Base-by-base conservation (phyloP, 345 rosid species). In the Nephelium lappaceum region DNA sequence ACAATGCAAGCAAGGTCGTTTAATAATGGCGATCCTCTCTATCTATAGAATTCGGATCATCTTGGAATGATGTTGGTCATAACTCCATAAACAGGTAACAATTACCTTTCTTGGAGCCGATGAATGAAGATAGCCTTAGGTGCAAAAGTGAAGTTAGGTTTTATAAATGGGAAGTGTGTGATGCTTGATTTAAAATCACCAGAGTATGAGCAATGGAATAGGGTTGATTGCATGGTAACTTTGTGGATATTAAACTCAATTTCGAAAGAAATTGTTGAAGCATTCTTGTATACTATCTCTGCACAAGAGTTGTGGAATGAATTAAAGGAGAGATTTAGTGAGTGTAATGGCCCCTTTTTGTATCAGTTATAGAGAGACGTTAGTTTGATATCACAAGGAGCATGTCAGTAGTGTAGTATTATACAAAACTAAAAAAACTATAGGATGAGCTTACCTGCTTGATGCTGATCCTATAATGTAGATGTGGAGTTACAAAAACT, bases 211-310 rank as follows among this genome's bases (percentile, higher is more conserved):
- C 49, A 31, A 21, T 72, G 76, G 64, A 18, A 4, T 1, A 38
- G 0, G 10, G 31, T 57, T 3, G 65, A 72, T 12, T 57, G 45
- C 21, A 72, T 72, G 66, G 76, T 57, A 5, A 55, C 18, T 5
- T 72, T 5, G 0, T 72, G 36, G 66, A 57, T 72, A 5, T n/a
- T 72, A 5, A 57, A 72, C 27, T 72, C 76, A 2, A 72, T 72
- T 5, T 72, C 47, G 14, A 72, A 36, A 36, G 67, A 57, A 31
- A 31, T 72, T 4, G 45, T 72, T 0, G 66, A 55, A 6, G 24
- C 66, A 1, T 72, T 72, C 36, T 21, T 58, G 5, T 72, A 57
- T 15, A 19, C 18, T 6, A 57, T 49, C 1, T 25, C 8, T 24
- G 53, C 66, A 4, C 8, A 58, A 11, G 67, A 72, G 6, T 12